These are phyloP conservation scores for Aurinia saxatilis DNA, from an alignment of 345 rosid species.

Conservation along the genomic window DNA sequence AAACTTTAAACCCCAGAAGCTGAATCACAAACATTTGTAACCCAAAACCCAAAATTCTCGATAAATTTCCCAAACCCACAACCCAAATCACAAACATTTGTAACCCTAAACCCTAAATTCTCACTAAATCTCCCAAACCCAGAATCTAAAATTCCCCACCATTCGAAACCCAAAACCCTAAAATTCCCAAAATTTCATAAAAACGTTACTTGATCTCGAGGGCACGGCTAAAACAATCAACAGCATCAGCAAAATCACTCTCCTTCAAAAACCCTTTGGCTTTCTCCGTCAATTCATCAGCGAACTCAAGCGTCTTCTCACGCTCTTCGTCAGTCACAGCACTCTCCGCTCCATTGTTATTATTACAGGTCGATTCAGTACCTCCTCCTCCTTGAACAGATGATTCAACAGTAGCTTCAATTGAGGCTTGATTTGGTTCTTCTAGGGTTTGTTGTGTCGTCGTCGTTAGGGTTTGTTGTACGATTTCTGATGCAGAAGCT, in stretches of 20 bases:
- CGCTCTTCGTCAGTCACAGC: slow-evolving; percentile 33
- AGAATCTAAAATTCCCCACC: too few species aligned
- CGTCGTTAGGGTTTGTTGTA: slow-evolving; percentile 12
- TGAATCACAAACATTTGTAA: too few species aligned
- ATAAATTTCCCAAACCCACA: background rate
- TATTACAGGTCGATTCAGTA: slow-evolving; percentile 59
- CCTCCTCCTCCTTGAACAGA: slow-evolving; percentile 52
- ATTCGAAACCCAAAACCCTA: background rate
- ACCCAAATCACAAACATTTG: background rate
- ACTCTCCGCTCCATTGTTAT: slow-evolving; percentile 42
- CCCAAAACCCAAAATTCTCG: background rate
- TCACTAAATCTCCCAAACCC: too few species aligned
- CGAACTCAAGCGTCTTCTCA: slow-evolving; percentile 56
- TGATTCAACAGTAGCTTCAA: slow-evolving; percentile 41
- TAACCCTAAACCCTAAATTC: background rate
- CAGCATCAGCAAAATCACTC: slow-evolving; percentile 61
- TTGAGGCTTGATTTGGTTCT: slow-evolving; percentile 33
- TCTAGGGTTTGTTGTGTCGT: slow-evolving; percentile 26
- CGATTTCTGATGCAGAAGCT: slow-evolving; percentile 33
- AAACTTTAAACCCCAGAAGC: too few species aligned
- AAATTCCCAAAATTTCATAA: background rate
- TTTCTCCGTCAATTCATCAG: slow-evolving; percentile 56
- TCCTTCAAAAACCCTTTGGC: slow-evolving; percentile 57
- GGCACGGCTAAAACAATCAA: slow-evolving; percentile 89
- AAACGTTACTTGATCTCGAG: slow-evolving; percentile 72